phyloP scores from a whole-genome alignment of 2,329 filamentous ascomycete genomes.

The Diplocarpon mali region DNA sequence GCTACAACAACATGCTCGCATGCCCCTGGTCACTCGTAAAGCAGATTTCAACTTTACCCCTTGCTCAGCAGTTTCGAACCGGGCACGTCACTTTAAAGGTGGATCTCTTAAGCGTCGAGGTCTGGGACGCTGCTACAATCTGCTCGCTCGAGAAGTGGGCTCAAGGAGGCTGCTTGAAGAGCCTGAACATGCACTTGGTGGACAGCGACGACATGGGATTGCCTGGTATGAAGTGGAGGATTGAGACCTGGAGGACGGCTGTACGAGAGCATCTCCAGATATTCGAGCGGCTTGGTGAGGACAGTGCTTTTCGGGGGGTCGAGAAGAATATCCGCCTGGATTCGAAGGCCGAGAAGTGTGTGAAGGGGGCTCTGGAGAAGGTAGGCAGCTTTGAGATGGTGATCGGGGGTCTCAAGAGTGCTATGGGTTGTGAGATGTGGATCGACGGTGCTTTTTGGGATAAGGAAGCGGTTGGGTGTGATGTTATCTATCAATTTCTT shows the following conservation, averaged over 20 bases:
- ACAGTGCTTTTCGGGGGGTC: background rate
- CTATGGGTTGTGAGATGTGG: constrained; percentile 8
- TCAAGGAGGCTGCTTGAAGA: background rate
- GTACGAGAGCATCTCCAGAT: background rate
- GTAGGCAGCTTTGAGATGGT: background rate
- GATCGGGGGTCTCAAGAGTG: constrained; percentile 2
- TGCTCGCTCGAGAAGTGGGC: background rate
- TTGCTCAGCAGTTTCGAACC: background rate
- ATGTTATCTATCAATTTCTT: no score
- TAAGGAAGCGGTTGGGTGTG: no score
- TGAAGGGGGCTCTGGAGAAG: background rate
- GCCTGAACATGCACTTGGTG: background rate
- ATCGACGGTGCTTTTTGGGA: constrained; percentile 1
- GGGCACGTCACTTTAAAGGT: background rate
- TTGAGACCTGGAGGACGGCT: background rate
- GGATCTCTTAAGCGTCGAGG: background rate
- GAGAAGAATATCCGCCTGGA: background rate
- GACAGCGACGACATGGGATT: background rate
- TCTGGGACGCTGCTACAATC: background rate
- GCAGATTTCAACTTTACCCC: background rate
- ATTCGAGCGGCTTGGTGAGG: background rate
- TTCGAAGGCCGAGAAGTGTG: background rate
- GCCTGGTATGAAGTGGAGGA: background rate
- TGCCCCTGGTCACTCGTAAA: background rate
- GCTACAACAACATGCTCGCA: background rate